A percentile compares a stretch with the other conserved stretches of the same genome.
phyloP scores from a whole-genome alignment of 257 asterid genomes.

The Solanum lycopersicoides region DNA sequence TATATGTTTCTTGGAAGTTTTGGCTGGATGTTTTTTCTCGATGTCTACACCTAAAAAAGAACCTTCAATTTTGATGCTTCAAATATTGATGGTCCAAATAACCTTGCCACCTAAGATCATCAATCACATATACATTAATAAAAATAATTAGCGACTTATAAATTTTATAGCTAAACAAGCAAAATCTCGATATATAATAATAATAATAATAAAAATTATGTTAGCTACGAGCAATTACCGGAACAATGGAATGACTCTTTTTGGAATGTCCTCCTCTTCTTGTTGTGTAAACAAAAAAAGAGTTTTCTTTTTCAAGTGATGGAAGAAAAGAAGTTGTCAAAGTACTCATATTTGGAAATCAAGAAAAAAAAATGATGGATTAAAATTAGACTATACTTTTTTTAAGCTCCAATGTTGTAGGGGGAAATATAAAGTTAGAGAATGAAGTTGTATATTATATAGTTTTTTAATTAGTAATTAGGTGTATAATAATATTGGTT shows the following conservation, averaged over 20 bases:
- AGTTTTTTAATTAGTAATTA: not conserved
- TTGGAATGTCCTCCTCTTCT: constrained; percentile 28
- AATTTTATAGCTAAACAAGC: not conserved
- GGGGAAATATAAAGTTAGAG: not conserved
- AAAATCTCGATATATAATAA: not conserved
- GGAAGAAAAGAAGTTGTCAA: constrained; percentile 35
- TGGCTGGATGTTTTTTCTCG: constrained; percentile 60
- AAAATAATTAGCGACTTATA: not conserved
- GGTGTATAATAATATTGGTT: not conserved
- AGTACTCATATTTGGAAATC: constrained; percentile 34
- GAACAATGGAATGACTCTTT: constrained; percentile 22
- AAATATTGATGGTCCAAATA: constrained; percentile 82
- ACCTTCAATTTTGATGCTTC: constrained; percentile 71
- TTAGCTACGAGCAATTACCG: constrained; percentile 24
- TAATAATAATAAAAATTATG: not conserved
- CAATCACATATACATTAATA: not conserved
- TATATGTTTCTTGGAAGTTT: constrained; percentile 59
- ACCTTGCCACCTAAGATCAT: constrained; percentile 57
- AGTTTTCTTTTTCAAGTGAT: constrained; percentile 16
- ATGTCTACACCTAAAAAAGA: constrained; percentile 43
- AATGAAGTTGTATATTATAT: not conserved
- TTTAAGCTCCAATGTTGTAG: not conserved
- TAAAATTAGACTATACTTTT: not conserved
- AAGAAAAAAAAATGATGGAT: not conserved
- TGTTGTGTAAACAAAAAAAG: constrained; percentile 22